Conservation (phyloP, 371 early-diverging fungal genomes). For the Syncephalastrum contaminatum region DNA sequence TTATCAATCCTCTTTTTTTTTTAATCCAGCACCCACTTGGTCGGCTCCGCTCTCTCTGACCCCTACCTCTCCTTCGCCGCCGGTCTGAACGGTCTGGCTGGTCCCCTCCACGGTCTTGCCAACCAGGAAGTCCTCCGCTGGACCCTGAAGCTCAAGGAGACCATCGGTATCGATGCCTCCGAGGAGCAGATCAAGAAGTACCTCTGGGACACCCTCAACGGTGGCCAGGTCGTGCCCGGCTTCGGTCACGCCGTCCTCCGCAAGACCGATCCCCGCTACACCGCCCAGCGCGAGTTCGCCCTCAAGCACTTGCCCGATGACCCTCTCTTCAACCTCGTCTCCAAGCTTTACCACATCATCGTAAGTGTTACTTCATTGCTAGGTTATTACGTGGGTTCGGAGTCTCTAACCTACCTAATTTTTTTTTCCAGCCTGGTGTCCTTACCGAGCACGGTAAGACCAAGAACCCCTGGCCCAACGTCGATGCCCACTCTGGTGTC, state of each 20-base stretch:
- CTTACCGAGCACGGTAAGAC: constrained; percentile 99
- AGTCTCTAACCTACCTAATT: constrained; percentile 3
- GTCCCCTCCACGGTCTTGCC: constrained; percentile 98
- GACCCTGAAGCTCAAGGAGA: constrained; percentile 90
- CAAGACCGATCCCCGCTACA: constrained; percentile 96
- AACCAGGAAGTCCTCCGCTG: constrained; percentile 99
- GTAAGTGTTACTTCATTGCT: constrained; percentile 24
- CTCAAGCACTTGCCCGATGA: constrained; percentile 97
- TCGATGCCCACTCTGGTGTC: constrained; percentile 98
- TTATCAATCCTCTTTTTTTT: neutral
- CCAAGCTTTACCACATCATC: constrained; percentile 95
- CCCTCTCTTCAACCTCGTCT: constrained; percentile 94
- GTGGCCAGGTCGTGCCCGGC: constrained; percentile 97
- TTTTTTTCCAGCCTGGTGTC: constrained; percentile 72
- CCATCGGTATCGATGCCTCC: constrained; percentile 81
- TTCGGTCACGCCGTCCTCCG: constrained; percentile 99
- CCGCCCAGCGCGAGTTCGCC: constrained; percentile 98
- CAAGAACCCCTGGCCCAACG: constrained; percentile 99
- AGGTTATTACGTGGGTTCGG: constrained; percentile 4
- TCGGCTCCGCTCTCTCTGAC: constrained; percentile 96
- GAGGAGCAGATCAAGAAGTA: constrained; percentile 95
- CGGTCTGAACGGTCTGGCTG: constrained; percentile 97
- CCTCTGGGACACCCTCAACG: constrained; percentile 93
- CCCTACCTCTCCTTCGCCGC: constrained; percentile 98
- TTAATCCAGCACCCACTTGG: constrained; percentile 78